phyloP scores from a whole-genome alignment of 2,329 filamentous ascomycete genomes.

The Fusarium citri region DNA sequence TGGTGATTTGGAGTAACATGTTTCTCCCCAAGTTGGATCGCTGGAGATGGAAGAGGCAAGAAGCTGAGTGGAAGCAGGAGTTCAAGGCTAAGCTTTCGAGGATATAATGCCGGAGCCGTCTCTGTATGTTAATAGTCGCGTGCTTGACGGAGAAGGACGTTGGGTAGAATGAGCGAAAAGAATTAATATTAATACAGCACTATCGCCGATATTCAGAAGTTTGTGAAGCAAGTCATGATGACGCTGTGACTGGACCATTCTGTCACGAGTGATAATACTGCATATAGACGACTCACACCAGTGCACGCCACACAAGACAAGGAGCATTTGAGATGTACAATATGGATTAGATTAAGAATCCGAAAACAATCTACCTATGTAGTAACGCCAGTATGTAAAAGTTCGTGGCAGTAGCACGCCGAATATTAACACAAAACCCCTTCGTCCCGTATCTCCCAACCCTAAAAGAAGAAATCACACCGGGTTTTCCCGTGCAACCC shows the following conservation, averaged over 20 bases:
- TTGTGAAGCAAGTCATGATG: background rate
- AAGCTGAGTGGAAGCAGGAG: slow-evolving; percentile 20
- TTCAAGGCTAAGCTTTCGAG: slow-evolving; percentile 1
- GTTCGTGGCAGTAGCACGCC: slow-evolving; percentile 5
- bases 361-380: slow-evolving; percentile 2
- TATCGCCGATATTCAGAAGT: too few relatives aligned
- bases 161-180: background rate
- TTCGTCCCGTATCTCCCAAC: background rate
- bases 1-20: slow-evolving; percentile 33
- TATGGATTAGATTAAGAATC: slow-evolving; percentile 16
- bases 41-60: slow-evolving; percentile 31
- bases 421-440: slow-evolving; percentile 4
- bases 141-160: background rate
- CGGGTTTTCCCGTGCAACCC: background rate
- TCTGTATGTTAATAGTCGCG: too few relatives aligned
- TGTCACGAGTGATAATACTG: too few relatives aligned
- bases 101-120: background rate
- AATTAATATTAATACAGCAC: background rate
- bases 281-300: background rate
- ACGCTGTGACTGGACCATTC: too few relatives aligned
- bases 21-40: slow-evolving; percentile 13
- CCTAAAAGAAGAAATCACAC: background rate
- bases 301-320: background rate
- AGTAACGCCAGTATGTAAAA: slow-evolving; percentile 13
- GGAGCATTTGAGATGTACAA: background rate